Evolutionary conservation across 2,329 filamentous ascomycete species (phyloP).

Genomic region (Talaromyces atroroseus): DNA sequence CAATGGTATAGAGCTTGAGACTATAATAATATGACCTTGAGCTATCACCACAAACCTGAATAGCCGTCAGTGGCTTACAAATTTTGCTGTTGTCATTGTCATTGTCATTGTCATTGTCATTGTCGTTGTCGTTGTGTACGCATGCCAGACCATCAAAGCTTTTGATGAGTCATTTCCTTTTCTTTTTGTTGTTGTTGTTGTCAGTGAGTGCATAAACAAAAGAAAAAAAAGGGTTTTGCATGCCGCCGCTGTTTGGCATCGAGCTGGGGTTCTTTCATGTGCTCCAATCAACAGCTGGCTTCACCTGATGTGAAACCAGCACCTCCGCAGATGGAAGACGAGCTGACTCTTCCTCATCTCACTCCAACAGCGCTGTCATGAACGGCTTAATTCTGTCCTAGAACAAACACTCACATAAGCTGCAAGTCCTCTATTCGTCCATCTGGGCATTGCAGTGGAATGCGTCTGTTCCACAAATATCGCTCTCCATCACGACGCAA

Average conservation of each 20-base stretch:
- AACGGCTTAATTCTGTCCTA: not conserved
- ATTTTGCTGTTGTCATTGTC: too few species aligned
- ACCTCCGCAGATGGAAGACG: not conserved
- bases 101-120: too few species aligned
- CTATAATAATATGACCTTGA: too few species aligned
- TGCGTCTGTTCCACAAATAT: constrained; percentile 7
- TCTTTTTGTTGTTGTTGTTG: not conserved
- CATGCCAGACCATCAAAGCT: too few species aligned
- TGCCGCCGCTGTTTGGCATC: too few species aligned
- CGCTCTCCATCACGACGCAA: not conserved
- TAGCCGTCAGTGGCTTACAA: too few species aligned
- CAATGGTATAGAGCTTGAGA: not conserved
- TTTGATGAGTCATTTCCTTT: too few species aligned
- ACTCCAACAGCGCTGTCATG: not conserved
- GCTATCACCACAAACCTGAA: too few species aligned
- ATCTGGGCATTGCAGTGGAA: not conserved
- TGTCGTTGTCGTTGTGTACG: too few species aligned
- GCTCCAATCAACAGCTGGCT: too few species aligned
- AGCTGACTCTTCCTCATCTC: not conserved
- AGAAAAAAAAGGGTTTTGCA: not conserved
- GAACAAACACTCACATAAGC: not conserved
- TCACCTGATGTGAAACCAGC: not conserved
- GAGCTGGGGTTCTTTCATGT: too few species aligned
- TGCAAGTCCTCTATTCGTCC: not conserved
- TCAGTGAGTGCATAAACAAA: not conserved